These are phyloP conservation scores for Neurospora sp. DNA, from an alignment of 495 filamentous ascomycete genomes.

Conservation along the genomic window DNA sequence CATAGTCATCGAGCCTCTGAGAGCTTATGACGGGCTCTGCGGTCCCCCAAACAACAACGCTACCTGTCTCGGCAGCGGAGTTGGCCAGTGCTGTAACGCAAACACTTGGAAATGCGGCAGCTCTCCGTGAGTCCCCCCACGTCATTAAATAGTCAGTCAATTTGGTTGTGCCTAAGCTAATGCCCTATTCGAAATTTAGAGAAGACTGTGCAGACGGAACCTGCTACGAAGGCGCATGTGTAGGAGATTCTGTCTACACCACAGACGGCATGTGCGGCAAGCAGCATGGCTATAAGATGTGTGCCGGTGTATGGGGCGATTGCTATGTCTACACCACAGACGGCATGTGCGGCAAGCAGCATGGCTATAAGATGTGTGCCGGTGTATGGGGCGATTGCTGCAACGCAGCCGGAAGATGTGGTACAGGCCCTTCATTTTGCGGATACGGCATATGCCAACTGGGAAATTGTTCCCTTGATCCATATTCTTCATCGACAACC, in stretches of 20 bases:
- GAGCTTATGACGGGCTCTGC: slow-evolving; percentile 16
- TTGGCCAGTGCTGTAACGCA: slow-evolving; percentile 16
- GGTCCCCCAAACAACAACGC: slow-evolving; percentile 23
- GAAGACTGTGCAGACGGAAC: slow-evolving; percentile 21
- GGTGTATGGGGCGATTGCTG: slow-evolving; percentile 25
- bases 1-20: slow-evolving; percentile 16
- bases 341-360: slow-evolving; percentile 15
- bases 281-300: too few species aligned
- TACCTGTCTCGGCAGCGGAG: slow-evolving; percentile 16
- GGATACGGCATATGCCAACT: background rate
- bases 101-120: slow-evolving; percentile 20
- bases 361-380: slow-evolving; percentile 10
- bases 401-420: slow-evolving; percentile 15
- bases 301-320: too few species aligned
- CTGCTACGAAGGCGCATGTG: slow-evolving; percentile 21
- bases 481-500: too few species aligned
- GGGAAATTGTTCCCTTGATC: background rate
- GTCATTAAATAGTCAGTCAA: background rate
- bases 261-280: too few species aligned
- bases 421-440: slow-evolving; percentile 6
- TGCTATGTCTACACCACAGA: too few species aligned
- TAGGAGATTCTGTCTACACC: slow-evolving; percentile 11
- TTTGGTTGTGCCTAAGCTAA: background rate
- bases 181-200: background rate
- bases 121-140: slow-evolving; percentile 2